These are phyloP conservation scores for Psilocybe subaeruginosa DNA, from an alignment of 768 basidiomycete species.

Conservation along the genomic window DNA sequence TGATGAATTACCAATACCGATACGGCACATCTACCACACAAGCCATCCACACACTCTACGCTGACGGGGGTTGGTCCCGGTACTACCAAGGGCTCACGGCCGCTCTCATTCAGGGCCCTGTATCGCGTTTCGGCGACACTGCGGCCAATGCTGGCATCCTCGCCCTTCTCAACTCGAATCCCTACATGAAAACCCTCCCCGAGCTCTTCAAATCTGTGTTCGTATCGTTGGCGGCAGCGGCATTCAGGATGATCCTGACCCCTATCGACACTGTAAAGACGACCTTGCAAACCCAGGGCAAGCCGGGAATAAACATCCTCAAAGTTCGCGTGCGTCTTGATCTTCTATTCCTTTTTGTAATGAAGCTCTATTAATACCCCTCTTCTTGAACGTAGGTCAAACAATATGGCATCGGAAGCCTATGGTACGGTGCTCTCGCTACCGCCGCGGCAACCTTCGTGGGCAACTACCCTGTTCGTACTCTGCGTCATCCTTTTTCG, in stretches of 20 bases:
- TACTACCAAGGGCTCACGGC: slow-evolving; percentile 89
- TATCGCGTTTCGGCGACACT: slow-evolving; percentile 92
- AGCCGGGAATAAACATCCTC: slow-evolving; percentile 66
- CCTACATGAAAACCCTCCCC: slow-evolving; percentile 68
- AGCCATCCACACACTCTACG: slow-evolving; percentile 69
- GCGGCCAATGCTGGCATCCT: slow-evolving; percentile 93
- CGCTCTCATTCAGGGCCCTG: slow-evolving; percentile 85
- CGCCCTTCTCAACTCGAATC: slow-evolving; percentile 79
- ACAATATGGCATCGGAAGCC: slow-evolving; percentile 70
- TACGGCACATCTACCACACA: slow-evolving; percentile 78
- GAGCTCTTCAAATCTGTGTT: slow-evolving; percentile 74
- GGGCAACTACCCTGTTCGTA: slow-evolving; percentile 80
- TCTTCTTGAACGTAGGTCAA: slow-evolving; percentile 50
- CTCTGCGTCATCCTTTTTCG: not conserved
- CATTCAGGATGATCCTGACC: slow-evolving; percentile 89
- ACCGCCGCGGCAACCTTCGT: slow-evolving; percentile 95
- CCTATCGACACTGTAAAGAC: slow-evolving; percentile 96
- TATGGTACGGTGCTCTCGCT: slow-evolving; percentile 93
- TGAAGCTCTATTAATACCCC: not conserved
- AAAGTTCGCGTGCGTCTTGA: slow-evolving; percentile 53
- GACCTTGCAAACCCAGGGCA: slow-evolving; percentile 91
- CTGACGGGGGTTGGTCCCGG: slow-evolving; percentile 78
- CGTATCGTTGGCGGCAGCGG: slow-evolving; percentile 77
- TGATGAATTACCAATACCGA: slow-evolving; percentile 97
- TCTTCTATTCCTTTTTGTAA: not conserved